Percentiles rank a stretch among this genome's conserved stretches.
phyloP scores from a whole-genome alignment of 495 filamentous ascomycete genomes.

The Jackrogersella minutella region DNA sequence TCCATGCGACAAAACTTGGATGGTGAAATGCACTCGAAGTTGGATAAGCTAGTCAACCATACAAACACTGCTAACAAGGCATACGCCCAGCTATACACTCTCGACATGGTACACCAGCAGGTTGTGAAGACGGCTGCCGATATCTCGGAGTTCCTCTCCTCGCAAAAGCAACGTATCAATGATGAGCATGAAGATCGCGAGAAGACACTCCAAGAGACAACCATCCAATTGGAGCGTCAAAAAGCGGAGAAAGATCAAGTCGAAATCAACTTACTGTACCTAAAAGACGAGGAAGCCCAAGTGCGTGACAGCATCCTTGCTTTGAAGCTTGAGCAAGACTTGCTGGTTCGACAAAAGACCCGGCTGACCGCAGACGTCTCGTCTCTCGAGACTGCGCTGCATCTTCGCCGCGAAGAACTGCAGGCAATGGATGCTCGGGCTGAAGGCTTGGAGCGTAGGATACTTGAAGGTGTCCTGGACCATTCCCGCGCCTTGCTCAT shows the following conservation, averaged over 20 bases:
- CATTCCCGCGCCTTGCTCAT: constrained; percentile 88
- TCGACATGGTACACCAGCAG: constrained; percentile 89
- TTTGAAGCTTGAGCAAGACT: constrained; percentile 74
- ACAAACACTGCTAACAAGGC: constrained; percentile 64
- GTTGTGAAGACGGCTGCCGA: constrained; percentile 86
- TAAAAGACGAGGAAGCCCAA: constrained; percentile 59
- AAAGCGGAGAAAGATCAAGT: constrained; percentile 80
- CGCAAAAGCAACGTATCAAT: constrained; percentile 78
- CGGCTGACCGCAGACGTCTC: constrained; percentile 84
- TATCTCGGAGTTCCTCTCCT: constrained; percentile 83
- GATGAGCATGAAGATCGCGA: constrained; percentile 83
- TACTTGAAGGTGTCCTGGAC: constrained; percentile 93
- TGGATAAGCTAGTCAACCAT: constrained; percentile 82
- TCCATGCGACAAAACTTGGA: constrained; percentile 52
- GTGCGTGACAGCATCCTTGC: constrained; percentile 49
- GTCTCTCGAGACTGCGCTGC: constrained; percentile 85
- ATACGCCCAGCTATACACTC: constrained; percentile 70
- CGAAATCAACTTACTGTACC: constrained; percentile 72
- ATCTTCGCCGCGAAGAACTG: constrained; percentile 88
- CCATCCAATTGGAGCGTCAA: constrained; percentile 78
- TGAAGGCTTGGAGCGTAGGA: constrained; percentile 86
- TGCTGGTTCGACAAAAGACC: constrained; percentile 73
- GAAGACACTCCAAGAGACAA: constrained; percentile 81
- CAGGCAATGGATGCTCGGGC: constrained; percentile 86
- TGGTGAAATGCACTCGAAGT: constrained; percentile 75